Percentiles rank a stretch among this genome's conserved stretches.
Conservation (phyloP, 2,329 filamentous ascomycete genomes). For the Celoporthe dispersa region DNA sequence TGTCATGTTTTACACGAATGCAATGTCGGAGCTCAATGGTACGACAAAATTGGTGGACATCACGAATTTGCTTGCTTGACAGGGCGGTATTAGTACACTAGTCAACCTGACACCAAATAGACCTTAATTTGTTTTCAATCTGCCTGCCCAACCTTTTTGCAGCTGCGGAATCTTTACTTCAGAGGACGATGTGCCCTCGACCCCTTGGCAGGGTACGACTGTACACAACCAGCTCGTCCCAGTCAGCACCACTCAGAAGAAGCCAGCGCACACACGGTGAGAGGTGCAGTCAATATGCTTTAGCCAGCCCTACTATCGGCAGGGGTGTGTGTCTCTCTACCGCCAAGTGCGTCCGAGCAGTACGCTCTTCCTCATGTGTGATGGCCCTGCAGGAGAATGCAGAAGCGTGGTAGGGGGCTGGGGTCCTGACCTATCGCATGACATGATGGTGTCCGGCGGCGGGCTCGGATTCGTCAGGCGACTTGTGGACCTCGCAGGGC, state of each 20-base stretch:
- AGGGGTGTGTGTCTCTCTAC: neutral
- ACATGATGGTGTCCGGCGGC: neutral
- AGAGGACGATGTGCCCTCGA: neutral
- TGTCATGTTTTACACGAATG: constrained; percentile 26
- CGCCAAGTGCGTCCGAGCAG: neutral
- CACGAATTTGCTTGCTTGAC: constrained; percentile 20
- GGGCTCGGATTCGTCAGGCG: neutral
- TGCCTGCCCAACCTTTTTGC: neutral
- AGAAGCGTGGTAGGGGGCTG: constrained; percentile 1
- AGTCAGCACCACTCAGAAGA: neutral
- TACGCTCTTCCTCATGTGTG: neutral
- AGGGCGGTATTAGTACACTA: constrained; percentile 10
- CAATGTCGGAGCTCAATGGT: constrained; percentile 28
- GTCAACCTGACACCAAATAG: constrained; percentile 10
- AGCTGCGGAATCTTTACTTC: neutral
- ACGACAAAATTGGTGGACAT: constrained; percentile 23
- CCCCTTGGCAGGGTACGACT: neutral
- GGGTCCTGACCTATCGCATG: neutral
- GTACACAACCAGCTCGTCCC: neutral
- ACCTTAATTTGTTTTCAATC: constrained; percentile 16
- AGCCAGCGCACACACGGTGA: neutral
- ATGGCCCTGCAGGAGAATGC: neutral
- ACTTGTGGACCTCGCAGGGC: neutral
- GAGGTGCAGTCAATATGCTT: neutral
- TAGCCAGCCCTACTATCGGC: neutral